These are phyloP conservation scores for Mimosa pudica DNA, from an alignment of 306 rosid species.

Conservation along the genomic window DNA sequence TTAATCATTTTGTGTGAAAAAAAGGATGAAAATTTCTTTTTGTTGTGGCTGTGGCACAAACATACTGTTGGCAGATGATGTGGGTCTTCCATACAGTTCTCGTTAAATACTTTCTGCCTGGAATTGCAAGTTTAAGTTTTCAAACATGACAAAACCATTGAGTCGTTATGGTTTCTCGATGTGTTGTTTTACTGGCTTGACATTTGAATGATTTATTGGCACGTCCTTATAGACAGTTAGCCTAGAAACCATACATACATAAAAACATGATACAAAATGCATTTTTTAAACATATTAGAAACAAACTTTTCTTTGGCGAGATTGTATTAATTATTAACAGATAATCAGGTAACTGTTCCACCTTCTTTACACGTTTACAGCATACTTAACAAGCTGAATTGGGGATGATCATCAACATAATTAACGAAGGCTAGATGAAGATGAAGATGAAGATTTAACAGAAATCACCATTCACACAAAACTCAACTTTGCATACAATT, in stretches of 20 bases:
- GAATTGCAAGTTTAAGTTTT: neutral
- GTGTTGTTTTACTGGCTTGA: too few species aligned
- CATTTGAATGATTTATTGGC: too few species aligned
- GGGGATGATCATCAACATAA: neutral
- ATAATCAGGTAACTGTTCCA: neutral
- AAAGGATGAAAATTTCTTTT: neutral
- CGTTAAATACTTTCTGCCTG: neutral
- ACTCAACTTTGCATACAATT: slow-evolving; percentile 47
- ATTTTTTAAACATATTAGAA: neutral
- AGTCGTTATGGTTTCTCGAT: neutral
- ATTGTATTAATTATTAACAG: neutral
- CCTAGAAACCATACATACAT: too few species aligned
- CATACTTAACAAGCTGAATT: neutral
- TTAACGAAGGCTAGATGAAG: slow-evolving; percentile 11
- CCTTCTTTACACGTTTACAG: neutral
- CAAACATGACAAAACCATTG: neutral
- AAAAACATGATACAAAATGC: neutral
- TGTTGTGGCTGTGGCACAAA: neutral
- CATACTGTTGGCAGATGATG: neutral
- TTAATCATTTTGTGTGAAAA: neutral
- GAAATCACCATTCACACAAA: slow-evolving; percentile 47
- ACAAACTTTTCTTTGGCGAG: neutral
- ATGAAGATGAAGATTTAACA: slow-evolving; percentile 33
- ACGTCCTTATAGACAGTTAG: too few species aligned
- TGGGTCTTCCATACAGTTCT: neutral